phyloP scores from a whole-genome alignment of 352 stramenopile species.

The Blastocystis sp. region DNA sequence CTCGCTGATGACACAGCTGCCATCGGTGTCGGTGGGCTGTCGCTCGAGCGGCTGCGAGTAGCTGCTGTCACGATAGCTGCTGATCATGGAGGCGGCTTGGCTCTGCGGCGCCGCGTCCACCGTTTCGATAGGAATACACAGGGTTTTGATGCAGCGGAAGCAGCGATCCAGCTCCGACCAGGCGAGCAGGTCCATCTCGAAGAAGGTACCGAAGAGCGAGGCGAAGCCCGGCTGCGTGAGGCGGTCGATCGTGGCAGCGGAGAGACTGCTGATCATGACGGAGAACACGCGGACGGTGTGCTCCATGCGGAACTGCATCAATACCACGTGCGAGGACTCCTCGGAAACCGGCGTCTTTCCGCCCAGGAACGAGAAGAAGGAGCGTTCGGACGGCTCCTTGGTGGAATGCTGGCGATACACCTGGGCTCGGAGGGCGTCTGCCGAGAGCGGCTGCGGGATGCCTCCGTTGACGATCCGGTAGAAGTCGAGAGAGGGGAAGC shows the following conservation, averaged over 20 bases:
- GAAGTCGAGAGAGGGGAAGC: conserved; percentile 32
- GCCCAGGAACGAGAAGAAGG: conserved; percentile 39
- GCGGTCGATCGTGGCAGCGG: neutral
- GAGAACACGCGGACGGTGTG: conserved; percentile 32
- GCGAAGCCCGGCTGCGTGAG: neutral
- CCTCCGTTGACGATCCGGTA: conserved; percentile 38
- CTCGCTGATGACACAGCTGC: neutral
- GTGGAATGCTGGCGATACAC: neutral
- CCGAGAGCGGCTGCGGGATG: neutral
- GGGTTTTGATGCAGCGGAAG: conserved; percentile 47
- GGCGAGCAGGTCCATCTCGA: conserved; percentile 31
- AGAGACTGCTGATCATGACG: neutral
- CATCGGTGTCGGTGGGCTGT: neutral
- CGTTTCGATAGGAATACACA: conserved; percentile 3
- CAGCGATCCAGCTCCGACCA: conserved; percentile 46
- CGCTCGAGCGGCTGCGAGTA: neutral
- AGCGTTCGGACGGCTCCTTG: neutral
- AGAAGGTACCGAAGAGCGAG: neutral
- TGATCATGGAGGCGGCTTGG: neutral
- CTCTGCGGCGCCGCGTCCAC: neutral
- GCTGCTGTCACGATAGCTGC: neutral
- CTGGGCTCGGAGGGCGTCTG: neutral
- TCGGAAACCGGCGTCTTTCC: neutral
- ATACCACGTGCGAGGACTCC: neutral
- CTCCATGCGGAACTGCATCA: conserved; percentile 40